A percentile compares a stretch with the other conserved stretches of the same genome.
phyloP scores from a whole-genome alignment of 306 rosid species.

The Begonia peltatifolia region DNA sequence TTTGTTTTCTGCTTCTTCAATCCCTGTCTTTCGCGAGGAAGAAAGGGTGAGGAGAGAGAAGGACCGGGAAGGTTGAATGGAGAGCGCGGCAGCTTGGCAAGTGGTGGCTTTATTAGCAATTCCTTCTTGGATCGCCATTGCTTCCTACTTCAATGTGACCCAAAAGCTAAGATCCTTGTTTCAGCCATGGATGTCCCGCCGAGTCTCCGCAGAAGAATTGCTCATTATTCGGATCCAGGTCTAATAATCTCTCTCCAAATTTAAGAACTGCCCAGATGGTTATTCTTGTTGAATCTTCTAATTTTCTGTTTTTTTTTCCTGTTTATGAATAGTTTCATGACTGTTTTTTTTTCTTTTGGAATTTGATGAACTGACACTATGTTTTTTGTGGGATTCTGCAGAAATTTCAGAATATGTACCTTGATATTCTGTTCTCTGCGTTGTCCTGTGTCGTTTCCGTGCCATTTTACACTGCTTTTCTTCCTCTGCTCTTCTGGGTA shows the following conservation, averaged over 20 bases:
- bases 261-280: no score
- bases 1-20: background rate
- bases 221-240: constrained; percentile 78
- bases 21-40: constrained; percentile 3
- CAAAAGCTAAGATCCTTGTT: constrained; percentile 58
- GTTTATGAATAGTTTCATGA: no score
- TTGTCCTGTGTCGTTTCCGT: constrained; percentile 83
- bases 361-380: no score
- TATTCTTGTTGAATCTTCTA: no score
- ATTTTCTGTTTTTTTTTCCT: no score
- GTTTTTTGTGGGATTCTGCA: constrained; percentile 13
- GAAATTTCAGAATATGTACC: constrained; percentile 35
- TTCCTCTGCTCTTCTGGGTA: constrained; percentile 91
- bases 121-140: constrained; percentile 37
- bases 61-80: no score
- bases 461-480: constrained; percentile 91
- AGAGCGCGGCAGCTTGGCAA: constrained; percentile 50
- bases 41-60: constrained; percentile 6
- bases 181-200: constrained; percentile 56
- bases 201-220: constrained; percentile 42
- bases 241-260: background rate
- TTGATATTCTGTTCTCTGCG: constrained; percentile 65
- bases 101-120: constrained; percentile 48
- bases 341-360: no score
- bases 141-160: constrained; percentile 59